Percentiles rank a stretch among this genome's conserved stretches.
These are phyloP conservation scores for Aspergillus tubingensis DNA, from an alignment of 2,329 filamentous ascomycete genomes.

Conservation along the genomic window DNA sequence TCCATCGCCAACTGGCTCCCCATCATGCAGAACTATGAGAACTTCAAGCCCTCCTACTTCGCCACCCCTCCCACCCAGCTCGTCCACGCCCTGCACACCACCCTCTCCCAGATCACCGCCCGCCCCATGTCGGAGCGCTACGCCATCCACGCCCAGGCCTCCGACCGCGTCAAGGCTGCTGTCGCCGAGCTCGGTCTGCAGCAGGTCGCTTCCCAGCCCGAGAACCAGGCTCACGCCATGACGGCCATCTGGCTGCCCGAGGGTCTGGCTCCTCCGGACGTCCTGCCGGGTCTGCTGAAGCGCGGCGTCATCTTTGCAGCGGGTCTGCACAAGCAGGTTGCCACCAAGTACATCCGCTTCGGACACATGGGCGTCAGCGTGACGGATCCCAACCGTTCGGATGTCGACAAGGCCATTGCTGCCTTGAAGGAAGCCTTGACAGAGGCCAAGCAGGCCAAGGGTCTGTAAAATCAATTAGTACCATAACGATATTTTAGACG, in stretches of 20 bases:
- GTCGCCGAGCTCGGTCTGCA: slow-evolving; percentile 79
- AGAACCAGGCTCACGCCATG: slow-evolving; percentile 96
- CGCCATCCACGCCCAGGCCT: slow-evolving; percentile 74
- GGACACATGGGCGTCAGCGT: slow-evolving; percentile 97
- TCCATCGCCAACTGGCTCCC: slow-evolving; percentile 97
- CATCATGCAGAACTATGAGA: slow-evolving; percentile 99
- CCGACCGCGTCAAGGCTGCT: slow-evolving; percentile 82
- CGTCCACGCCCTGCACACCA: slow-evolving; percentile 86
- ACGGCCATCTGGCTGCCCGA: slow-evolving; percentile 96
- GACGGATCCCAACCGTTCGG: slow-evolving; percentile 73
- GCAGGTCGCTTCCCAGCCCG: slow-evolving; percentile 80
- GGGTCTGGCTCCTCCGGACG: slow-evolving; percentile 73
- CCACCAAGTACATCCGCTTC: slow-evolving; percentile 88
- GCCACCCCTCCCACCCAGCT: slow-evolving; percentile 95
- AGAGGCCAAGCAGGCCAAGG: slow-evolving; percentile 69
- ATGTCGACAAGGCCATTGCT: slow-evolving; percentile 81
- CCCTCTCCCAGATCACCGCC: slow-evolving; percentile 81
- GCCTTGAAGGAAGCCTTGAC: slow-evolving; percentile 72
- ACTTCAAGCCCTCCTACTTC: slow-evolving; percentile 96
- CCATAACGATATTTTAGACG: not conserved
- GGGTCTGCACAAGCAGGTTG: slow-evolving; percentile 94
- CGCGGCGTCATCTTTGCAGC: slow-evolving; percentile 93
- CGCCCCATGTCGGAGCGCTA: slow-evolving; percentile 80
- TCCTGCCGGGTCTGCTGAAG: slow-evolving; percentile 80
- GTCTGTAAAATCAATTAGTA: slow-evolving; percentile 31